phyloP scores from a whole-genome alignment of 768 basidiomycete genomes.

The Roridomyces roridus region DNA sequence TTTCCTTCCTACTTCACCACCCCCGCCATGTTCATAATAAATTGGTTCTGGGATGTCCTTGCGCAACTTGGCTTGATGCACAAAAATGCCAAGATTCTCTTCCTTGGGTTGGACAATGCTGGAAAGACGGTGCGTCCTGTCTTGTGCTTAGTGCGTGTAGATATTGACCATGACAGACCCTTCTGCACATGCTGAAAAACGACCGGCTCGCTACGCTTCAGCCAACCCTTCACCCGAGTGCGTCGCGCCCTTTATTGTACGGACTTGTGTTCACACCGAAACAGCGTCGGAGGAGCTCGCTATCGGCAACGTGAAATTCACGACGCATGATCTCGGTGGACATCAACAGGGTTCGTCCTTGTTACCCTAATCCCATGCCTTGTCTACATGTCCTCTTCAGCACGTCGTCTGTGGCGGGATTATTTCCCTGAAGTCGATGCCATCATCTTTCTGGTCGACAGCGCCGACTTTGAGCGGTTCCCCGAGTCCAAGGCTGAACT shows the following conservation, averaged over 20 bases:
- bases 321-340: slow-evolving; percentile 97
- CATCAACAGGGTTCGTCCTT: slow-evolving; percentile 84
- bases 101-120: slow-evolving; percentile 98
- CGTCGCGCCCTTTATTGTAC: slow-evolving; percentile 30
- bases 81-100: slow-evolving; percentile 99
- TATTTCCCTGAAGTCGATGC: slow-evolving; percentile 99
- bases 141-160: background rate
- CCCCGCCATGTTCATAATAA: slow-evolving; percentile 77
- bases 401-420: slow-evolving; percentile 98
- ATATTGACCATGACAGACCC: slow-evolving; percentile 13
- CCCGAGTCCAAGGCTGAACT: slow-evolving; percentile 96
- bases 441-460: slow-evolving; percentile 98
- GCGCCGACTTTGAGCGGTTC: slow-evolving; percentile 96
- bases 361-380: background rate
- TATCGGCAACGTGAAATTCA: slow-evolving; percentile 99
- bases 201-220: slow-evolving; percentile 97
- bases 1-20: background rate
- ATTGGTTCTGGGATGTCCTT: slow-evolving; percentile 98
- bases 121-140: slow-evolving; percentile 87
- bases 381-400: slow-evolving; percentile 41
- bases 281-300: slow-evolving; percentile 97
- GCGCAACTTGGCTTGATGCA: slow-evolving; percentile 89
- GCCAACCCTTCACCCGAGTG: slow-evolving; percentile 98
- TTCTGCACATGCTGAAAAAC: slow-evolving; percentile 97
- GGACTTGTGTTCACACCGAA: slow-evolving; percentile 13